Evolutionary conservation across 257 asterid genomes (phyloP).

Genomic region (Solanum boliviense): DNA sequence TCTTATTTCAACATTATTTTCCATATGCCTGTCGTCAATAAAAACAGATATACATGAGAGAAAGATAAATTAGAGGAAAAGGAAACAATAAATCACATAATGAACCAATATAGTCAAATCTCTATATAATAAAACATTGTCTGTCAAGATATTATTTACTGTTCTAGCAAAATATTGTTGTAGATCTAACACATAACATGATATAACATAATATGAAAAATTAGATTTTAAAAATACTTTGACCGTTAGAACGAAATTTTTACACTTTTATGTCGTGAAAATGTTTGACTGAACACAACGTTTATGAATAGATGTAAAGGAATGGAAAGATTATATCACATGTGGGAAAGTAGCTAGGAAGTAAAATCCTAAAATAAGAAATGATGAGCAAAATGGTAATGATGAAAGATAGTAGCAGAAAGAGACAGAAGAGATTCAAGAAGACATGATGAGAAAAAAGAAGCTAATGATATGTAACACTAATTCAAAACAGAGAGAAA

Average conservation of each 20-base stretch:
- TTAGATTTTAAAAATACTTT: not conserved
- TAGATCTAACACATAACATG: not conserved
- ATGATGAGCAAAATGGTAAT: not conserved
- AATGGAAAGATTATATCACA: not conserved
- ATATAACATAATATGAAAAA: not conserved
- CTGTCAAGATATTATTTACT: not conserved
- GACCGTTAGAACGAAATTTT: not conserved
- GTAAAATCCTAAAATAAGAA: constrained; percentile 33
- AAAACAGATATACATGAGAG: not conserved
- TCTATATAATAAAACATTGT: not conserved
- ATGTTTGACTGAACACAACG: not conserved
- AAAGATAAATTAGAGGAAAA: not conserved
- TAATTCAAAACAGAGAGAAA: not conserved
- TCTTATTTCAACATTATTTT: not conserved
- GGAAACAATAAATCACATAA: not conserved
- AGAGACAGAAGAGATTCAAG: constrained; percentile 30
- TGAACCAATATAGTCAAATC: not conserved
- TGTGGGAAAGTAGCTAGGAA: not conserved
- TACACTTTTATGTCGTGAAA: not conserved
- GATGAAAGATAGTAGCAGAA: constrained; percentile 19
- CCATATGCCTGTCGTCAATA: not conserved
- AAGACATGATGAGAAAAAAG: constrained; percentile 39
- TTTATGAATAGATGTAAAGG: not conserved
- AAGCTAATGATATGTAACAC: constrained; percentile 11
- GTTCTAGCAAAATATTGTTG: not conserved